Base-by-base conservation (phyloP, 169 alveolate species). In the Eimeria falciformis region DNA sequence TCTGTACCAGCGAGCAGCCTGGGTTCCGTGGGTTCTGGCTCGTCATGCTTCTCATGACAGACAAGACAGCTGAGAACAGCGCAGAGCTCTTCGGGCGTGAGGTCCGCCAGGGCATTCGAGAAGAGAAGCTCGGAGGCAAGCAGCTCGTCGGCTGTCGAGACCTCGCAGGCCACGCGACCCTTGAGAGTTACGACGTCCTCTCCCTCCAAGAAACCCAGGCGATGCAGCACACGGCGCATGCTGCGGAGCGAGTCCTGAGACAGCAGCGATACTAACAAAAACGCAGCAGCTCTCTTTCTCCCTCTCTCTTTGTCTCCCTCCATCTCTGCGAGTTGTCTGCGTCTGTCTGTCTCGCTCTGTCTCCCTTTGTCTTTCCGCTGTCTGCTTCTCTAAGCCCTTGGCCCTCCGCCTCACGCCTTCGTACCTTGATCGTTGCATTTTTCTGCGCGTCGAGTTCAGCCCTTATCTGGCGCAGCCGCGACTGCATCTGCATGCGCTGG, bases 101-200 rank as follows among this genome's bases (percentile, higher is more conserved):
- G 86, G 47, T 96, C 96, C 58, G 96, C 94, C 81, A 98, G 97
- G 25, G n/a, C 27, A 47, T 81, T 92, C 5, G 7, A 37, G 90
- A 87, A 94, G 45, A 98, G 95, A 89, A 98, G 91, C 93, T 99
- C 99, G 9, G 99, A 97, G 53, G 98, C 97, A 56, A 99, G 94
- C 45, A 99, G 91, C 95, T 99, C 99, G 94, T 98, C 99, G n/a
- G 99, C 96, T 17, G 99, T 99, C 47, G 99, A 96, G 69, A 99
- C 97, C 90, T 98, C 99, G 94, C 99, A 99, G 25, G 99, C 99
- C 46, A 99, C 96, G 91, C 98, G 98, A 2, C 99, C 99, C 96
- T 94, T 98, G 95, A 97, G 92, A 50, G 97, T 97, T 58, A 98
- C 99, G 6, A 98, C 97, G 62, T 98, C 98, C 56, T 97, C 96